A percentile compares a stretch with the other conserved stretches of the same genome.
These are phyloP conservation scores for Trypanosoma vivax DNA, from an alignment of 208 protist genomes.

Conservation along the genomic window DNA sequence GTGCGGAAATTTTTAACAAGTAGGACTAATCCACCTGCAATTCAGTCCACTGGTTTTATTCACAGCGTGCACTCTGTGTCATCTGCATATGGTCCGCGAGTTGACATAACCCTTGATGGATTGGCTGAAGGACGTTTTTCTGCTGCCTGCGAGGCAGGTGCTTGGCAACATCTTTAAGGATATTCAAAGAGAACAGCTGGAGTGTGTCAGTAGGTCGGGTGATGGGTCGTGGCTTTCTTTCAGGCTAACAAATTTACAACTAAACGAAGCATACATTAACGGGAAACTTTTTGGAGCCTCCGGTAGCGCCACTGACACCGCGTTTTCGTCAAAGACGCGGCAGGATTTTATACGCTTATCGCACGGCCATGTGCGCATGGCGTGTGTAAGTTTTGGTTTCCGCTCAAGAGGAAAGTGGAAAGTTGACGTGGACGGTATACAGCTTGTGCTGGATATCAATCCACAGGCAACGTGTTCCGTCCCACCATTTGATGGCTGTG, in stretches of 20 bases:
- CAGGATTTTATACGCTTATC: neutral
- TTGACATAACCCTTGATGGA: slow-evolving; percentile 7
- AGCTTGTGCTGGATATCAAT: slow-evolving; percentile 24
- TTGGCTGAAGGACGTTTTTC: slow-evolving; percentile 9
- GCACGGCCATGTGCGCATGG: slow-evolving; percentile 5
- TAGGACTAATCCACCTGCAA: too few species aligned
- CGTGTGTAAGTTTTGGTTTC: slow-evolving; percentile 9
- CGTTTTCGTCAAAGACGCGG: neutral
- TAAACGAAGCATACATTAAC: slow-evolving; percentile 24
- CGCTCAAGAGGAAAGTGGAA: slow-evolving; percentile 10
- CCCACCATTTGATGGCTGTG: neutral
- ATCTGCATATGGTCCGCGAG: too few species aligned
- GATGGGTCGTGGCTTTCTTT: slow-evolving; percentile 8
- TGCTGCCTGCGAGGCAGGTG: slow-evolving; percentile 15
- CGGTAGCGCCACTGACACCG: neutral
- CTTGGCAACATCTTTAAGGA: slow-evolving; percentile 21
- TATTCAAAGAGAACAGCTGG: slow-evolving; percentile 22
- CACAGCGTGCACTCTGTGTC: too few species aligned
- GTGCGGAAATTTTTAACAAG: too few species aligned
- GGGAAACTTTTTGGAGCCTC: slow-evolving; percentile 4
- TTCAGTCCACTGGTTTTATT: too few species aligned
- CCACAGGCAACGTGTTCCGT: slow-evolving; percentile 13
- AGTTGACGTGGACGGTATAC: slow-evolving; percentile 20
- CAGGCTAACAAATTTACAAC: slow-evolving; percentile 18
- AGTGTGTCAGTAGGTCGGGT: slow-evolving; percentile 10